Conservation (phyloP, 2,329 filamentous ascomycete species). For the Botrytis hyacinthi region DNA sequence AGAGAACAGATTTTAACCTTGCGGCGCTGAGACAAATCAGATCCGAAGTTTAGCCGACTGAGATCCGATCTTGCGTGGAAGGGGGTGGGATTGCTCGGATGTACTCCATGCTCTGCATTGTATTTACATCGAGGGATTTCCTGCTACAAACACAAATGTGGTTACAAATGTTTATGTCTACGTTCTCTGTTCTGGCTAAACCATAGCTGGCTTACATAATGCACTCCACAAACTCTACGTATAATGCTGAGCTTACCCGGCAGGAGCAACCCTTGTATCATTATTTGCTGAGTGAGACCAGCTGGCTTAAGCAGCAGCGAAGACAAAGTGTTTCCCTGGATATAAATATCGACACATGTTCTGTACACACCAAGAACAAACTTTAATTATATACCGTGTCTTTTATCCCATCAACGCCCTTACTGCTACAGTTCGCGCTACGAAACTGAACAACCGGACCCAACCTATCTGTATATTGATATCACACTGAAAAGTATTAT, state of each 20-base stretch:
- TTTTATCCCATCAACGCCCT: neutral
- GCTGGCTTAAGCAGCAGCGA: no score
- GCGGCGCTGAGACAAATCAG: neutral
- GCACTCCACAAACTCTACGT: neutral
- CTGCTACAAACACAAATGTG: neutral
- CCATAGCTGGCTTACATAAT: neutral
- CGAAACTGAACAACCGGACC: no score
- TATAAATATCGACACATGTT: neutral
- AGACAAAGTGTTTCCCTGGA: neutral
- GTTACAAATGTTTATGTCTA: neutral
- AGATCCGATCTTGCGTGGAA: neutral
- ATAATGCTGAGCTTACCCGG: neutral
- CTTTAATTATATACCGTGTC: no score
- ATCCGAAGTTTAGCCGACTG: neutral
- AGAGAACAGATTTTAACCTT: neutral
- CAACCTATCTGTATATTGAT: no score
- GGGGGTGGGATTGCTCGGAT: neutral
- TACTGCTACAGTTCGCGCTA: neutral
- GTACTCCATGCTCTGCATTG: neutral
- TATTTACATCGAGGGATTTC: neutral
- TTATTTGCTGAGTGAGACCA: neutral
- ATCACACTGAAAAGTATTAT: neutral
- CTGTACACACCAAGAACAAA: neutral
- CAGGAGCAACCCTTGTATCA: neutral
- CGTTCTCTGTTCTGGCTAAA: neutral